Conservation (phyloP, 495 filamentous ascomycete species). For the Xylaria acuta region DNA sequence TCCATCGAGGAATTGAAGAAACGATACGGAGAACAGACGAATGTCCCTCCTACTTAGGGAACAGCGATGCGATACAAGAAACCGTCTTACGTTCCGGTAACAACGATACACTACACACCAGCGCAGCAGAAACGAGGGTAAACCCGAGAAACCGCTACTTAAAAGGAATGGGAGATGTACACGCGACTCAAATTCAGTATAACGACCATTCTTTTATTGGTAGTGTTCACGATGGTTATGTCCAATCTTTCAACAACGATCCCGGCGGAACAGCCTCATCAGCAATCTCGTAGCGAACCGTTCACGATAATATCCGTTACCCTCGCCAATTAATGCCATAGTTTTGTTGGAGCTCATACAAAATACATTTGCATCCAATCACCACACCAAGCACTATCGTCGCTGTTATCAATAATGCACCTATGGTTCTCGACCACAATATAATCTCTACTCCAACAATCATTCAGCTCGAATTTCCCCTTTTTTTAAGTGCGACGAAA, state of each 20-base stretch:
- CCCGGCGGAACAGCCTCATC: not conserved
- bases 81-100: not conserved
- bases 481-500: not conserved
- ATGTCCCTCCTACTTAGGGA: not conserved
- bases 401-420: not conserved
- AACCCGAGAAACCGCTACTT: not conserved
- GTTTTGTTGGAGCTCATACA: not conserved
- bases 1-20: constrained; percentile 57
- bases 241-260: constrained; percentile 14
- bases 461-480: not conserved
- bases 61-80: not conserved
- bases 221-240: constrained; percentile 9
- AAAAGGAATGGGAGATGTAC: not conserved
- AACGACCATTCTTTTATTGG: not conserved
- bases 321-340: not conserved
- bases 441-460: no score
- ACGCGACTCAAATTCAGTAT: not conserved
- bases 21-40: constrained; percentile 41
- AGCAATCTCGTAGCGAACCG: not conserved
- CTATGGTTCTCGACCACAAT: not conserved
- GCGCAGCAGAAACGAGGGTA: not conserved
- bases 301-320: not conserved
- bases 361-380: not conserved
- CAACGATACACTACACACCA: not conserved
- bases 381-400: not conserved